Base-by-base conservation (phyloP, 1,284 basidiomycete species). In the Marasmius sp. region DNA sequence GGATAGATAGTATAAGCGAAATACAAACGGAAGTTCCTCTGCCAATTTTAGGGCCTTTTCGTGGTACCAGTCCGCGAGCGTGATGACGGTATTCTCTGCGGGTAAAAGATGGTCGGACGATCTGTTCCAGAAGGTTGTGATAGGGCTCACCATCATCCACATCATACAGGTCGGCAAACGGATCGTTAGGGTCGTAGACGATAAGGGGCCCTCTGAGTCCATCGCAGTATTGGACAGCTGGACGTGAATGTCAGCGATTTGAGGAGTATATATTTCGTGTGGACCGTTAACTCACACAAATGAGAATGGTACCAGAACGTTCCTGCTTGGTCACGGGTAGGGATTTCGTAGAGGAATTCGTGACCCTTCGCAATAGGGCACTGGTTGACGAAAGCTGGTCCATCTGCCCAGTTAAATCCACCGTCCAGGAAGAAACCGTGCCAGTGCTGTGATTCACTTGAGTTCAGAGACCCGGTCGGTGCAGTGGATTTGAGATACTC, bases 1-100 rank as follows among this genome's bases (percentile, higher is more conserved):
- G 7, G 52, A 36, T 1, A 20, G 55, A 58, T 4, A 34, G 9
- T 27, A 53, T 60, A 43, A 58, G 22, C 61, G 49, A 58, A 22
- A 34, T 49, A 37, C 47, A 18, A 2, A 54, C 52, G 52, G 27
- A 27, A 27, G 27, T 27, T 27, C 27, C 27, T 27, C 27, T 27
- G 12, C 53, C 1, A 41, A 8, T n/a, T 8, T 9, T 8, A 3
- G 22, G 47, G 18, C 11, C 9, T 39, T 20, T 27, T 12, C 58
- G 16, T 20, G 51, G 48, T 67, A 76, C 77, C 77, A 79, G 60
- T 79, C 77, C 0, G 72, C 70, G 0, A 79, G 68, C 4, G 77
- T 75, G 54, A 79, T 76, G 16, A 79, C 66, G 0, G 77, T 79
- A 6, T 62, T 64, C 58, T 74, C 77, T 74, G 54, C 47, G 20